Percentiles rank a stretch among this genome's conserved stretches.
These are phyloP conservation scores for Mucor irregularis DNA, from an alignment of 371 early-diverging fungal genomes.

Conservation along the genomic window DNA sequence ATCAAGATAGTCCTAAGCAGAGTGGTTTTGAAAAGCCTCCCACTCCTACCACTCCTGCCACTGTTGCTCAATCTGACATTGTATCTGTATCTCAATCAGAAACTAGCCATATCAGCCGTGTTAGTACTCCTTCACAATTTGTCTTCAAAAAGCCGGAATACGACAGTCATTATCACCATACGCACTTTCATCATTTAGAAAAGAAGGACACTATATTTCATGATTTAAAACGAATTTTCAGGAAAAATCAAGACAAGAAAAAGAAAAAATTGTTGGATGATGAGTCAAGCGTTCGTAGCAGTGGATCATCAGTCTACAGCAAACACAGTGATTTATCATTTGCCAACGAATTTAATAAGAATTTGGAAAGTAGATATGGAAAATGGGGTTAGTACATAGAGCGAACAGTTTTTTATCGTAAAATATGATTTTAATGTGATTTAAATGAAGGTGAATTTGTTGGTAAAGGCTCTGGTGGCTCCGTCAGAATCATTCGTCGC, in stretches of 20 bases:
- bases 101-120: neutral
- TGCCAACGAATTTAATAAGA: slow-evolving; percentile 37
- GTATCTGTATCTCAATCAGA: neutral
- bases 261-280: slow-evolving; percentile 15
- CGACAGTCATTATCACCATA: slow-evolving; percentile 43
- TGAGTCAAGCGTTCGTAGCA: slow-evolving; percentile 9
- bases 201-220: slow-evolving; percentile 53
- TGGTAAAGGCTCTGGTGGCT: slow-evolving; percentile 78
- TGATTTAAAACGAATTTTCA: slow-evolving; percentile 56
- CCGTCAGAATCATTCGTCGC: slow-evolving; percentile 65
- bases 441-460: slow-evolving; percentile 53
- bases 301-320: slow-evolving; percentile 47
- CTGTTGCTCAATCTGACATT: neutral
- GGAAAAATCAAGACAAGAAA: slow-evolving; percentile 24
- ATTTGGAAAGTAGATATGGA: slow-evolving; percentile 39
- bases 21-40: too few relatives aligned
- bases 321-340: slow-evolving; percentile 32
- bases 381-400: slow-evolving; percentile 34
- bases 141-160: slow-evolving; percentile 52
- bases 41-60: neutral
- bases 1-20: neutral
- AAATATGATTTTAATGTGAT: too few relatives aligned
- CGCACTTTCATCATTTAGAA: slow-evolving; percentile 48
- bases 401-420: neutral
- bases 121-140: slow-evolving; percentile 46